A percentile compares a stretch with the other conserved stretches of the same genome.
These are phyloP conservation scores for Boletus rufocinnamomeus DNA, from an alignment of 768 basidiomycete species.

Conservation along the genomic window DNA sequence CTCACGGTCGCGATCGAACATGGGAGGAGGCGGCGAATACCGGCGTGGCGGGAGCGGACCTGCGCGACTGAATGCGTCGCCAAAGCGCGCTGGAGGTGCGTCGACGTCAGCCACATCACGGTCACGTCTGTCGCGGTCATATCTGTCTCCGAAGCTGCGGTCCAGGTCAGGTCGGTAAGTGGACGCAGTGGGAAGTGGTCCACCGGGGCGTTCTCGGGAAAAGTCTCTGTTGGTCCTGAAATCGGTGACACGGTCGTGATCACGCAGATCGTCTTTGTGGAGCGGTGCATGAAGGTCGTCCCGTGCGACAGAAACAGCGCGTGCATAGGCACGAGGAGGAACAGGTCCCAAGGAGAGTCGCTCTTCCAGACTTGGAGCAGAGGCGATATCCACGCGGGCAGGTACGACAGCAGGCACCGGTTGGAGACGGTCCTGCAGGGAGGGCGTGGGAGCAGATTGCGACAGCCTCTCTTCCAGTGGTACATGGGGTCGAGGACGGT, in stretches of 20 bases:
- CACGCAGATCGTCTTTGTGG: conserved; percentile 34
- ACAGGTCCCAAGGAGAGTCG: conserved; percentile 40
- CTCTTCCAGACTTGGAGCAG: conserved; percentile 43
- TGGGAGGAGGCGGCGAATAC: conserved; percentile 32
- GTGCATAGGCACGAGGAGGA: conserved; percentile 25
- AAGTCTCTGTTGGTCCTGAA: conserved; percentile 35
- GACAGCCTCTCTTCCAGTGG: conserved; percentile 44
- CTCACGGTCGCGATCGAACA: conserved; percentile 37
- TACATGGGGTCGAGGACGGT: conserved; percentile 28
- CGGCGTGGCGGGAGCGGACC: conserved; percentile 18
- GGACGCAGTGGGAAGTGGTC: conserved; percentile 13
- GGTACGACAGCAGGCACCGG: conserved; percentile 20
- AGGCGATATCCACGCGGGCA: conserved; percentile 25
- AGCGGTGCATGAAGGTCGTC: conserved; percentile 37
- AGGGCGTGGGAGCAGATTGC: conserved; percentile 34
- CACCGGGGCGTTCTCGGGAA: conserved; percentile 38
- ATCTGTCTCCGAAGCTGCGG: conserved; percentile 36
- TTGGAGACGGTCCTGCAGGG: conserved; percentile 43
- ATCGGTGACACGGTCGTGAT: conserved; percentile 25
- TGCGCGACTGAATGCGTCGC: conserved; percentile 32
- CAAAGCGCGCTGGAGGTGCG: conserved; percentile 35
- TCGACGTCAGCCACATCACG: conserved; percentile 41
- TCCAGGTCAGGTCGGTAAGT: conserved; percentile 44
- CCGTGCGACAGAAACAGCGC: conserved; percentile 33
- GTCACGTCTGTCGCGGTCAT: conserved; percentile 39